These are phyloP conservation scores for Podospora bellae-mahoneyi DNA, from an alignment of 495 filamentous ascomycete species.

Conservation along the genomic window DNA sequence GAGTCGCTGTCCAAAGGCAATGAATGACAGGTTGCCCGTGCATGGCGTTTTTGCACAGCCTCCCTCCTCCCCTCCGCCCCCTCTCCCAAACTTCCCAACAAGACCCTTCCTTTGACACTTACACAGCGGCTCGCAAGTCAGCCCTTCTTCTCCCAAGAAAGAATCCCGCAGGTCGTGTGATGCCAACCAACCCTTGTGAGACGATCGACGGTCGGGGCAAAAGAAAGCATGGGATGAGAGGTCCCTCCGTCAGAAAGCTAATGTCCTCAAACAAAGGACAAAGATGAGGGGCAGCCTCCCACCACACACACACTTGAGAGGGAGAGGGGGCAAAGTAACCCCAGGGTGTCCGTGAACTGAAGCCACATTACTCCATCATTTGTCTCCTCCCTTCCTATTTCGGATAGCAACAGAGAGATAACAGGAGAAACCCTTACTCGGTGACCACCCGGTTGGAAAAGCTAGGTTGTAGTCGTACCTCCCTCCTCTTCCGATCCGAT, in stretches of 20 bases:
- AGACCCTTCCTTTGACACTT: neutral
- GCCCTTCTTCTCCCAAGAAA: neutral
- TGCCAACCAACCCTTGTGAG: neutral
- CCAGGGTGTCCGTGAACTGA: neutral
- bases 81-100: neutral
- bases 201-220: neutral
- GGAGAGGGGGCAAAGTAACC: neutral
- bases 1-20: neutral
- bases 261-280: neutral
- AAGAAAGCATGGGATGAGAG: neutral
- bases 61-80: neutral
- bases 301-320: neutral
- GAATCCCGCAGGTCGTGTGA: neutral
- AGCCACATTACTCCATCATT: conserved; percentile 6
- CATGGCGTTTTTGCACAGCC: neutral
- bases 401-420: conserved; percentile 9
- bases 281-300: neutral
- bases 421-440: neutral
- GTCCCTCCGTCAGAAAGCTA: neutral
- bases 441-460: neutral
- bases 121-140: neutral
- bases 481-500: neutral
- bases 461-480: neutral
- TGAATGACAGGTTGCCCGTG: neutral
- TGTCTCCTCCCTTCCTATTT: conserved; percentile 9